phyloP scores from a whole-genome alignment of 257 asterid species.

The Dorcoceras hygrometricum region DNA sequence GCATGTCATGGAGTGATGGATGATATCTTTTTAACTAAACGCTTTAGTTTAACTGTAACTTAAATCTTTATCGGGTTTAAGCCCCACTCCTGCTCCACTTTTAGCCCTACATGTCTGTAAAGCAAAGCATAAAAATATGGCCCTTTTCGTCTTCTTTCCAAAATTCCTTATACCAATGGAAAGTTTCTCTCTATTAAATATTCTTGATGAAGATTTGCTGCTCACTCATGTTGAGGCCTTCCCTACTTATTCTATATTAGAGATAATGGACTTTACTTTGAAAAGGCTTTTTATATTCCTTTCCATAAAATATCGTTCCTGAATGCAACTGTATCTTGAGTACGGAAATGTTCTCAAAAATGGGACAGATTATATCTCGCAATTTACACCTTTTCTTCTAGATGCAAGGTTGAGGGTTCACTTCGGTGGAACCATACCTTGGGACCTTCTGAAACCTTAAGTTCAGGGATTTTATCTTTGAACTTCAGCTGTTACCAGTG shows the following conservation, averaged over 20 bases:
- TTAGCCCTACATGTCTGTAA: conserved; percentile 41
- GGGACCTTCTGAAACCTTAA: no score
- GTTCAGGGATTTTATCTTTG: not conserved
- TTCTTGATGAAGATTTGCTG: not conserved
- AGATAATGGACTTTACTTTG: not conserved
- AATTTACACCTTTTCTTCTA: not conserved
- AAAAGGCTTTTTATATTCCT: not conserved
- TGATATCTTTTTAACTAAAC: no score
- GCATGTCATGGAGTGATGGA: no score
- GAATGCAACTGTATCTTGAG: conserved; percentile 16
- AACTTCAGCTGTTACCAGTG: not conserved
- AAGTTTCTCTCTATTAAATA: not conserved
- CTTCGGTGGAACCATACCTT: not conserved
- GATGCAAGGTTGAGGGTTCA: no score
- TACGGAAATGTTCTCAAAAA: not conserved
- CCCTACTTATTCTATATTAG: not conserved
- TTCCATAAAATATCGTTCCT: not conserved
- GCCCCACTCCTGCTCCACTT: conserved; percentile 34
- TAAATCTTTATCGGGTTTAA: conserved; percentile 15
- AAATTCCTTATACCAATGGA: not conserved
- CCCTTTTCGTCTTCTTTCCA: conserved; percentile 22
- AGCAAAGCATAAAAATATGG: conserved; percentile 16
- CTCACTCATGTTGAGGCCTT: not conserved
- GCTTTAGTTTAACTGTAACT: conserved; percentile 5
- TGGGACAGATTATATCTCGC: not conserved